These are phyloP conservation scores for Claviceps sp. DNA, from an alignment of 2,329 filamentous ascomycete genomes.

Conservation along the genomic window DNA sequence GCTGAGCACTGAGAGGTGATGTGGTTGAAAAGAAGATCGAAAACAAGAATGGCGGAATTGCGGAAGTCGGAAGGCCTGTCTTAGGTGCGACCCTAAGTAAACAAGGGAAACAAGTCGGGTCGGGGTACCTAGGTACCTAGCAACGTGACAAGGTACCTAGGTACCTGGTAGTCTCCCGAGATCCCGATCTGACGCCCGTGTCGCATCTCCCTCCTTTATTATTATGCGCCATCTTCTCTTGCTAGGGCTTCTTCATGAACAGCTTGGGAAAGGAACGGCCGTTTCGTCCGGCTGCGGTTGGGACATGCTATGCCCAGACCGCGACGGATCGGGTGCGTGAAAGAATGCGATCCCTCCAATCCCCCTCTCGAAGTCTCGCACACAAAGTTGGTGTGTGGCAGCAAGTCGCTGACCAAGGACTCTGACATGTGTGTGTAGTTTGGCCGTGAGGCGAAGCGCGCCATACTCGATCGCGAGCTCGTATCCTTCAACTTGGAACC, in stretches of 20 bases:
- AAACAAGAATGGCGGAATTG: no score
- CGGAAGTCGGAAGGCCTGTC: no score
- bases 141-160: no score
- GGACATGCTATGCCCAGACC: constrained; percentile 24
- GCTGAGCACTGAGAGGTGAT: no score
- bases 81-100: no score
- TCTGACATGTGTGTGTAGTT: constrained; percentile 16
- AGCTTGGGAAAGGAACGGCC: neutral
- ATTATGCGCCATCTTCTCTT: constrained; percentile 3
- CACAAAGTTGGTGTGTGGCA: no score
- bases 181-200: no score
- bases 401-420: neutral
- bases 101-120: no score
- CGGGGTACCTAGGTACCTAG: no score
- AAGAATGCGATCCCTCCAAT: no score
- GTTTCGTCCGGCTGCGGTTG: constrained; percentile 18
- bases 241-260: constrained; percentile 8
- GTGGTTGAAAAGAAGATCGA: no score
- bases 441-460: constrained; percentile 19
- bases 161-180: no score
- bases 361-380: neutral
- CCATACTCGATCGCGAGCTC: constrained; percentile 23
- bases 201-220: neutral
- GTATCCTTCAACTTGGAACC: constrained; percentile 6
- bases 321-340: constrained; percentile 22